Evolutionary conservation across 345 rosid genomes (phyloP), one percentile per base, ranked within the genome.

Genomic region (Physaria fendleri): DNA sequence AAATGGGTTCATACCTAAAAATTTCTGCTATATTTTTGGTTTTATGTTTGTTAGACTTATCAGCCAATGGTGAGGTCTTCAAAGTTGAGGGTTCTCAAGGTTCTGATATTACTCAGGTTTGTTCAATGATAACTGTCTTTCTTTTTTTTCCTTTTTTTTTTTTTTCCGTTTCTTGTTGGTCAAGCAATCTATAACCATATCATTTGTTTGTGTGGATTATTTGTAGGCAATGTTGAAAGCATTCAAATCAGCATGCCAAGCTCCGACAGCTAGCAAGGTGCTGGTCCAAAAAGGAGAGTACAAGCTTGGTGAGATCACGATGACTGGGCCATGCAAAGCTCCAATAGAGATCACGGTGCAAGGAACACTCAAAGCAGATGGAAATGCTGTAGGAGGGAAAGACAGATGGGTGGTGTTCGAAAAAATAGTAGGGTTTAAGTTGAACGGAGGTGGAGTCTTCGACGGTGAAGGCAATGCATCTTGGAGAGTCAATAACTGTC

Each of bases 381-480:
- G 62, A 14, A 6, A 8, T 0, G 0, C 43, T 0, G 3, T 6
- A n/a, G 10, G n/a, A 0, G 71, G 67, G 5, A 62, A 64, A 8
- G 71, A 72, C 0, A 23, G 27, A 59, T 72, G 76, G 76, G 40
- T 72, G 10, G 58, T 23, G 15, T 72, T 72, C 63, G 10, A 21
- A 7, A 50, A 16, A 14, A 52, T 72, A 3, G 16, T 38, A 16
- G 62, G 66, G 6, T 53, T 72, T 32, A 59, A 37, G 34, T 34
- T 72, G 62, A 65, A 25, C 32, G 76, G 76, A 20, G 58, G 63
- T 35, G 76, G 76, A 44, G 14, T 23, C 18, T 59, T 72, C 16
- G 71, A 72, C 41, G 76, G 76, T 41, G 63, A 65, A 59, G 76
- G 76, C n/a, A 57, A 40, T 32, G 51, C 56, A 20, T 63, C 76